These are phyloP conservation scores for Leishmania tropica DNA, from an alignment of 208 protist species.

Conservation along the genomic window DNA sequence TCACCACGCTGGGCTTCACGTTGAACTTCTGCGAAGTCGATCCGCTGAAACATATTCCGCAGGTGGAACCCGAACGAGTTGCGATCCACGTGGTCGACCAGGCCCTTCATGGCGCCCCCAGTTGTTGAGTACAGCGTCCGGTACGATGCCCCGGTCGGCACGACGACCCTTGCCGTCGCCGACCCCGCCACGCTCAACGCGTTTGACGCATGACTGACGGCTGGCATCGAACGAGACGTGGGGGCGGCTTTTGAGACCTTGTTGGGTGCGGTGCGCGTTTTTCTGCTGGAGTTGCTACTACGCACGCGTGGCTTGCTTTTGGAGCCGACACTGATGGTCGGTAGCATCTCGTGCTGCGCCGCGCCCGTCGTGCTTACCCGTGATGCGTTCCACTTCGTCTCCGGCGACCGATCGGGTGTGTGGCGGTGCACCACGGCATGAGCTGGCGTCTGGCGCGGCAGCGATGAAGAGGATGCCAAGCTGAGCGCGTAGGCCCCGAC, in stretches of 20 bases:
- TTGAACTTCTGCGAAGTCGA: conserved; percentile 19
- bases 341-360: conserved; percentile 1
- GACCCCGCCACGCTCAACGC: not conserved
- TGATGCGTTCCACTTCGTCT: not conserved
- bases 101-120: conserved; percentile 7
- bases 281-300: not conserved
- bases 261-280: not conserved
- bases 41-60: conserved; percentile 13
- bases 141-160: not conserved
- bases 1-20: conserved; percentile 10
- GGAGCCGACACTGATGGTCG: not conserved
- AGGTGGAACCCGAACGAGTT: conserved; percentile 26
- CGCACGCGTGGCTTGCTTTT: not conserved
- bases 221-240: not conserved
- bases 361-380: not conserved
- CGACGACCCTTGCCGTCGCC: not conserved
- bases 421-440: not conserved
- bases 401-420: not conserved
- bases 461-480: not conserved
- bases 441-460: not conserved
- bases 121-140: not conserved
- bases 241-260: too few species aligned
- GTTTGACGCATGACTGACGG: not conserved
- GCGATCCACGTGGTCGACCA: conserved; percentile 26
- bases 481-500: not conserved